These are phyloP conservation scores for Scytalidium lignicola DNA, from an alignment of 2,329 filamentous ascomycete species.

Conservation along the genomic window DNA sequence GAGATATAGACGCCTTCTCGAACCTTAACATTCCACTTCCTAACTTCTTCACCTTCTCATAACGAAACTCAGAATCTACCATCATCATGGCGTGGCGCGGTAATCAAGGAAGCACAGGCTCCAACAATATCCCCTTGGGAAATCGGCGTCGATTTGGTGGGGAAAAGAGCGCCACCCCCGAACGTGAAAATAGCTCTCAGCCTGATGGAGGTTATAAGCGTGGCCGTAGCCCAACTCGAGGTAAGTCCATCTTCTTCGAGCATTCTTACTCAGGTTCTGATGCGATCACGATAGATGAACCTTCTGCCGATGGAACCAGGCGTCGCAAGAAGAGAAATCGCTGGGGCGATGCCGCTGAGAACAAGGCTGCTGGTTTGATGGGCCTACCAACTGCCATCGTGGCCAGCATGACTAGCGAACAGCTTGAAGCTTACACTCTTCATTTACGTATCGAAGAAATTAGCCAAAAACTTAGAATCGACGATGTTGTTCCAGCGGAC, in stretches of 20 bases:
- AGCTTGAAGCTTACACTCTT: conserved; percentile 93
- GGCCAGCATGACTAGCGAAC: conserved; percentile 96
- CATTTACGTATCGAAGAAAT: conserved; percentile 98
- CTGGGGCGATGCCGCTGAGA: conserved; percentile 96
- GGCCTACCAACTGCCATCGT: conserved; percentile 93
- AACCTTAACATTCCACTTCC: neutral
- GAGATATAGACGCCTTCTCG: neutral
- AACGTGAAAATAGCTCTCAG: conserved; percentile 20
- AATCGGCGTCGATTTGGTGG: conserved; percentile 75
- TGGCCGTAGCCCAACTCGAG: conserved; percentile 83
- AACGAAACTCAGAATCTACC: conserved; percentile 4
- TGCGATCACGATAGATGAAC: conserved; percentile 20
- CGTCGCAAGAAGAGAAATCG: conserved; percentile 97
- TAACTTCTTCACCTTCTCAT: neutral
- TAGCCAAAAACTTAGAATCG: conserved; percentile 97
- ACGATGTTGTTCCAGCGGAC: conserved; percentile 96
- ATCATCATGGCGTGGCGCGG: conserved; percentile 56
- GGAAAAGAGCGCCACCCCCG: conserved; percentile 44
- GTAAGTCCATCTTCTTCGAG: conserved; percentile 42
- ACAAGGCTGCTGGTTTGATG: conserved; percentile 98
- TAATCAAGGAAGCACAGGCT: conserved; percentile 85
- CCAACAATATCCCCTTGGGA: conserved; percentile 95
- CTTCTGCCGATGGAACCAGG: conserved; percentile 63
- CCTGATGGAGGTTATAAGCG: conserved; percentile 57
- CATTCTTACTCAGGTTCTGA: conserved; percentile 7